phyloP scores from a whole-genome alignment of 371 early-diverging fungal species.

The Dichotomocladium elegans region DNA sequence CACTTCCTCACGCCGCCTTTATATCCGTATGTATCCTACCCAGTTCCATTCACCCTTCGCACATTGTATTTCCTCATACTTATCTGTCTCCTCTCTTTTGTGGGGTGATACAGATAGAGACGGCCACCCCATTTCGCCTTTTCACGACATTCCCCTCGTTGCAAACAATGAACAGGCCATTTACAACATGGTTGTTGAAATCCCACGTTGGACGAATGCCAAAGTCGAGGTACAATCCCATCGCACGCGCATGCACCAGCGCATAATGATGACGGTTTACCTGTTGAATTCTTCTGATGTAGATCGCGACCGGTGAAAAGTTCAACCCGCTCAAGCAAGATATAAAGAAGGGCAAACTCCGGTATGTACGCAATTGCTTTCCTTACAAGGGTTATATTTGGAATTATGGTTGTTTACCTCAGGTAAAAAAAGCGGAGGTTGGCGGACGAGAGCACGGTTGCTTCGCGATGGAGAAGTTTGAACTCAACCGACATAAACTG shows the following conservation, averaged over 20 bases:
- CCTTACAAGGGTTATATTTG: constrained; percentile 99
- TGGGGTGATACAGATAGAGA: constrained; percentile 71
- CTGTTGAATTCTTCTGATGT: background rate
- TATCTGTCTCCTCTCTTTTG: too few relatives aligned
- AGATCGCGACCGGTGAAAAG: constrained; percentile 88
- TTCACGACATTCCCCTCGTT: constrained; percentile 99
- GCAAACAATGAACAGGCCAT: constrained; percentile 79
- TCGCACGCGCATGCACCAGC: background rate
- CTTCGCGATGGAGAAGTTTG: background rate
- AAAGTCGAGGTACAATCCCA: constrained; percentile 99
- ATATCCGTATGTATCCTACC: background rate
- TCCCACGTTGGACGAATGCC: constrained; percentile 99
- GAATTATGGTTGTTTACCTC: constrained; percentile 99
- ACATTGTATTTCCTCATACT: background rate
- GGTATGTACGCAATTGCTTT: constrained; percentile 99
- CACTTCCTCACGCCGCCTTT: background rate
- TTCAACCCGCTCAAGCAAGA: constrained; percentile 99
- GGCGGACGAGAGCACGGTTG: background rate
- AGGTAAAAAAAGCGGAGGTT: constrained; percentile 59
- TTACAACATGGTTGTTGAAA: constrained; percentile 98
- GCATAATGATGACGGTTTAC: background rate
- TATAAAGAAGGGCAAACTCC: constrained; percentile 96
- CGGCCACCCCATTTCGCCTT: constrained; percentile 88
- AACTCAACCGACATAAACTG: background rate
- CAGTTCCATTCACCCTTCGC: background rate